These are phyloP conservation scores for Arthonia radiata DNA, from an alignment of 495 filamentous ascomycete genomes.

Conservation along the genomic window DNA sequence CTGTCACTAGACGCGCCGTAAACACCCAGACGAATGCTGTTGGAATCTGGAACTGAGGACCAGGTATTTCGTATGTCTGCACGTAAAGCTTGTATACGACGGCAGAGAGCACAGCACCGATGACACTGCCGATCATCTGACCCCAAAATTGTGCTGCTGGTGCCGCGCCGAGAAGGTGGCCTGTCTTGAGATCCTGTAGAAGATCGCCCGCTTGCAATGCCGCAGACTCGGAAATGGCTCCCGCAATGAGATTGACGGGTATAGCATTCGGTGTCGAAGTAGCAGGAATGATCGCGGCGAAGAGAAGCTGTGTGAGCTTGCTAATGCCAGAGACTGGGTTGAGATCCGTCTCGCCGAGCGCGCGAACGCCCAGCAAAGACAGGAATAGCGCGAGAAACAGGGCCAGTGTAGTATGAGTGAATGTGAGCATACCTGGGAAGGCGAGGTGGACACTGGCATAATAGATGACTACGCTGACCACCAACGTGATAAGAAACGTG, in stretches of 20 bases:
- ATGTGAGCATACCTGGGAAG: conserved; percentile 39
- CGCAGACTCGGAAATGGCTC: conserved; percentile 70
- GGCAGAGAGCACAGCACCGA: conserved; percentile 72
- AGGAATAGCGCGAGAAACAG: conserved; percentile 72
- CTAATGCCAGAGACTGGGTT: conserved; percentile 93
- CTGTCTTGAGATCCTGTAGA: conserved; percentile 96
- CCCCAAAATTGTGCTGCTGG: conserved; percentile 93
- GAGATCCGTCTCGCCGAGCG: conserved; percentile 84
- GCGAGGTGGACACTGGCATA: conserved; percentile 52
- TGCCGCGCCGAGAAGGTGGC: conserved; percentile 72
- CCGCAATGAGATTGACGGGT: conserved; percentile 83
- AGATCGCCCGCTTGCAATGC: conserved; percentile 91
- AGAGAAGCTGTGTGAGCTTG: conserved; percentile 88
- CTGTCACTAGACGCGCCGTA: conserved; percentile 82
- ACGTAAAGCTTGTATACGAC: conserved; percentile 83
- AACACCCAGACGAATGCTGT: conserved; percentile 95
- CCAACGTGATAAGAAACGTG: conserved; percentile 47
- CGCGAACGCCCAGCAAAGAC: conserved; percentile 86
- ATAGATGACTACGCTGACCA: conserved; percentile 55
- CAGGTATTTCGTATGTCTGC: conserved; percentile 64
- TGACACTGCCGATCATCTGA: conserved; percentile 69
- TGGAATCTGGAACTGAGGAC: conserved; percentile 74
- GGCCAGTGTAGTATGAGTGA: conserved; percentile 52
- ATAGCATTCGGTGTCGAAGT: conserved; percentile 51
- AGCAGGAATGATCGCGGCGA: conserved; percentile 58